Evolutionary conservation across 768 basidiomycete genomes (phyloP), one percentile per base, ranked within the genome.

Genomic region (Heimioporus sp.): DNA sequence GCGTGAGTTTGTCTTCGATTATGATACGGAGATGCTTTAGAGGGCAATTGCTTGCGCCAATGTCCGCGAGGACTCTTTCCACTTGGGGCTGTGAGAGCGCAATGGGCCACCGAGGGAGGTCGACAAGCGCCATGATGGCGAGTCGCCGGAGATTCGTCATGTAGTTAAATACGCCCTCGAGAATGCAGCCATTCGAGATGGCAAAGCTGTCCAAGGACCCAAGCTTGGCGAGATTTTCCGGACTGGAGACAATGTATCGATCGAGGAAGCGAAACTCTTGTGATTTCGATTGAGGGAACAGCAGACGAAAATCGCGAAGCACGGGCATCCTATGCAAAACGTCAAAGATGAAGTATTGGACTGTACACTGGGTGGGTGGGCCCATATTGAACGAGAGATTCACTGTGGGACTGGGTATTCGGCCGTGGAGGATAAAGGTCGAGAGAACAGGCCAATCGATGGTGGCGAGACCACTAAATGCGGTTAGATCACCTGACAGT

Each of bases 81-180:
- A 71, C 52, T 28, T 72, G 70, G 9, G 59, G 59, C n/a, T 71
- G 67, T 2, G 61, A 61, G 42, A 72, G 69, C 0, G 69, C 69
- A 11, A 70, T 69, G 13, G 69, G 69, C 69, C 70, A 67, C 1
- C 69, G 71, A 10, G 69, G 69, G 28, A 72, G 62, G 37, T 72
- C 70, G 11, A 69, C 64, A 4, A 70, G 58, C 2, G 69, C 67
- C 49, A 70, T 59, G 37, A 70, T 65, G 28, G 69, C 69, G 1
- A 70, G 46, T 34, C 65, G 60, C 2, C 49, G 58, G 19, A 70
- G 64, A 13, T 58, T 69, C 2, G 64, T 20, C 58, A 64, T 65
- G 53, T 70, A 41, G 32, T 64, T 65, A 7, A 70, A 60, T 36
- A 70, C 46, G 16, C 68, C 69, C 0, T 61, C 47, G 20, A 70